These are phyloP conservation scores for Dothidotthia symphoricarpi DNA, from an alignment of 2,329 filamentous ascomycete species.

Conservation along the genomic window DNA sequence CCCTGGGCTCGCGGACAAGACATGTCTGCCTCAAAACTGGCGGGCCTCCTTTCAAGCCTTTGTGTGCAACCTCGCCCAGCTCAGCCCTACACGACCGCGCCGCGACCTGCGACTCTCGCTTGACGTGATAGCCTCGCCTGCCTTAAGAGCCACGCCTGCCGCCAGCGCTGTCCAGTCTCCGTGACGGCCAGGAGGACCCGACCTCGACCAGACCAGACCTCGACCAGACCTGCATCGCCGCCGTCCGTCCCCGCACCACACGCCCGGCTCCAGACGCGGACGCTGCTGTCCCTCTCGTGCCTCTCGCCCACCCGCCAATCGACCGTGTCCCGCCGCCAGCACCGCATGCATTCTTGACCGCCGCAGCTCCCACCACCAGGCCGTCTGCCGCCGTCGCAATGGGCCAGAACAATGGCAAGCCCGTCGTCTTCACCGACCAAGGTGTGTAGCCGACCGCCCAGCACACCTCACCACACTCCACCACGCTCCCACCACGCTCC, in stretches of 20 bases:
- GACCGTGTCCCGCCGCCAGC: no score
- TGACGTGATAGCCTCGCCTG: no score
- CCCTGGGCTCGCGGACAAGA: constrained; percentile 9
- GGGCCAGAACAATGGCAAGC: constrained; percentile 95
- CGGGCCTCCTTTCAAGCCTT: constrained; percentile 9
- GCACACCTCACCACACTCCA: background rate
- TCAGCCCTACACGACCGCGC: constrained; percentile 4
- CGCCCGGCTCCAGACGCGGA: no score
- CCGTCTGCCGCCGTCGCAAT: constrained; percentile 52
- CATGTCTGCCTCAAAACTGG: constrained; percentile 13
- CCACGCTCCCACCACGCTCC: background rate
- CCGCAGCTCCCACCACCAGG: constrained; percentile 9
- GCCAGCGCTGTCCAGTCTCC: no score
- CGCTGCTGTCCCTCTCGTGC: no score
- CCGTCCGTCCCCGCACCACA: background rate
- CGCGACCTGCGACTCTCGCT: constrained; percentile 1
- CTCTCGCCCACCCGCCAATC: no score
- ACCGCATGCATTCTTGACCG: constrained; percentile 7
- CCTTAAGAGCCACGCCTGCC: no score
- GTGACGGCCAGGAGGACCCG: no score
- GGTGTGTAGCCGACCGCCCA: constrained; percentile 54
- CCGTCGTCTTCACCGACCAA: constrained; percentile 88
- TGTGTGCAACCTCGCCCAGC: constrained; percentile 1
- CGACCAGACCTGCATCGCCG: background rate
- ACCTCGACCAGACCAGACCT: background rate